A percentile compares a stretch with the other conserved stretches of the same genome.
These are phyloP conservation scores for Insectozyma bohioensis DNA, from an alignment of 1,139 yeast species.

Conservation along the genomic window DNA sequence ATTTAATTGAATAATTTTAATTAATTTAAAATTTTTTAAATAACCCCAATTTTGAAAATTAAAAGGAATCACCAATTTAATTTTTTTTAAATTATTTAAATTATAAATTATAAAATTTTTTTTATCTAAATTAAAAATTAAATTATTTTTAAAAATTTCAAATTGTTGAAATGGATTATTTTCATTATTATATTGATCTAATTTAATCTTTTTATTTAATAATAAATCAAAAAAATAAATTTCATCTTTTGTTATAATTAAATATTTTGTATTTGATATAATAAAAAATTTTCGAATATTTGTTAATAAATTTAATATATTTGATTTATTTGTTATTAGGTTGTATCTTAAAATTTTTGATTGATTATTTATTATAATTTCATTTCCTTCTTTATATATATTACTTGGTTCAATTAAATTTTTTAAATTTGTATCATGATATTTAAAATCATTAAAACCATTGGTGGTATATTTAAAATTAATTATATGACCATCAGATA, in stretches of 20 bases:
- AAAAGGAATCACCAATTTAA: conserved; percentile 6
- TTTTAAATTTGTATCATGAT: no score
- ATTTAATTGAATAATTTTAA: conserved; percentile 11
- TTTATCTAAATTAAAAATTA: conserved; percentile 12
- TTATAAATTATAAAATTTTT: conserved; percentile 10
- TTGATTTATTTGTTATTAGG: neutral
- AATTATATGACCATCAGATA: conserved; percentile 5
- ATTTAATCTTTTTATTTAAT: neutral
- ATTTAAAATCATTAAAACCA: no score
- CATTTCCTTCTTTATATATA: no score
- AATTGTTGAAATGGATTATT: conserved; percentile 14
- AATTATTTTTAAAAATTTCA: conserved; percentile 12
- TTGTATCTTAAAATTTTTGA: neutral
- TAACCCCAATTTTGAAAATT: conserved; percentile 12
- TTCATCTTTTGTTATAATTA: conserved; percentile 5
- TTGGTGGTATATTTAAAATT: no score
- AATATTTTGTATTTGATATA: neutral
- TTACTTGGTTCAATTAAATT: no score
- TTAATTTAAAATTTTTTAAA: conserved; percentile 12
- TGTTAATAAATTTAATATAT: neutral
- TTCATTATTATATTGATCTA: conserved; percentile 10
- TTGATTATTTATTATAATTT: no score
- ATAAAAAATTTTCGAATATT: conserved; percentile 6
- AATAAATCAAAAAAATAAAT: conserved; percentile 3
- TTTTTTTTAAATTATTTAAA: conserved; percentile 7